Conservation (phyloP, 495 filamentous ascomycete genomes). For the Aspergillus wentii region DNA sequence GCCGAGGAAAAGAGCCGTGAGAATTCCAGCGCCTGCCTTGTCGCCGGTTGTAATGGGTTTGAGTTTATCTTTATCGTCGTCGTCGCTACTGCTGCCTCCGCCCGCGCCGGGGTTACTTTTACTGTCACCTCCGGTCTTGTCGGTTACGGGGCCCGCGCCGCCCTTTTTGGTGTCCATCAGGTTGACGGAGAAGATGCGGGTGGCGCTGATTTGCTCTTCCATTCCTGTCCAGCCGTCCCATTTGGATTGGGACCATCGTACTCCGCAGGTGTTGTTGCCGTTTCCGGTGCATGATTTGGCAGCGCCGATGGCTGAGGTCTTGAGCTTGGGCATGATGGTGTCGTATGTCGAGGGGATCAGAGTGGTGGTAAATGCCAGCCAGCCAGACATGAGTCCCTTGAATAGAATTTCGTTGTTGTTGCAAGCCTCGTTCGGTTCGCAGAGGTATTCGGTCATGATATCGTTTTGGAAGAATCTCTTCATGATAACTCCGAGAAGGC, state of each 20-base stretch:
- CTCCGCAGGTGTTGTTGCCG: constrained; percentile 57
- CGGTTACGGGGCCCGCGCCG: constrained; percentile 18
- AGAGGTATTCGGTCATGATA: constrained; percentile 65
- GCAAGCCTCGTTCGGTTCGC: constrained; percentile 56
- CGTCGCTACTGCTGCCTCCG: constrained; percentile 27
- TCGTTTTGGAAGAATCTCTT: constrained; percentile 56
- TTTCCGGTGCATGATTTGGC: constrained; percentile 60
- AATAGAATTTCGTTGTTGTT: constrained; percentile 62
- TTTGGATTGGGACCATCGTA: constrained; percentile 56
- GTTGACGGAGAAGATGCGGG: constrained; percentile 47
- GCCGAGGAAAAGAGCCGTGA: constrained; percentile 49
- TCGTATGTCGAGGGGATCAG: constrained; percentile 58
- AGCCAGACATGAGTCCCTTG: constrained; percentile 64
- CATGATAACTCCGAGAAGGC: constrained; percentile 49
- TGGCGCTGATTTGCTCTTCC: constrained; percentile 46
- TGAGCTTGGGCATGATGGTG: constrained; percentile 57
- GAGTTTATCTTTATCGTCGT: constrained; percentile 3
- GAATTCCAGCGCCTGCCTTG: constrained; percentile 54
- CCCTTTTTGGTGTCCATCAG: constrained; percentile 9
- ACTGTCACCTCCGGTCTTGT: constrained; percentile 19
- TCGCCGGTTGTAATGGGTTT: constrained; percentile 50
- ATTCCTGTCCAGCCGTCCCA: constrained; percentile 65
- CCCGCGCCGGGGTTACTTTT: constrained; percentile 23
- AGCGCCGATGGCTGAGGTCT: constrained; percentile 59
- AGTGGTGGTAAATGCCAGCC: constrained; percentile 55